Conservation (phyloP, 495 filamentous ascomycete genomes). For the Oidiodendron maius region DNA sequence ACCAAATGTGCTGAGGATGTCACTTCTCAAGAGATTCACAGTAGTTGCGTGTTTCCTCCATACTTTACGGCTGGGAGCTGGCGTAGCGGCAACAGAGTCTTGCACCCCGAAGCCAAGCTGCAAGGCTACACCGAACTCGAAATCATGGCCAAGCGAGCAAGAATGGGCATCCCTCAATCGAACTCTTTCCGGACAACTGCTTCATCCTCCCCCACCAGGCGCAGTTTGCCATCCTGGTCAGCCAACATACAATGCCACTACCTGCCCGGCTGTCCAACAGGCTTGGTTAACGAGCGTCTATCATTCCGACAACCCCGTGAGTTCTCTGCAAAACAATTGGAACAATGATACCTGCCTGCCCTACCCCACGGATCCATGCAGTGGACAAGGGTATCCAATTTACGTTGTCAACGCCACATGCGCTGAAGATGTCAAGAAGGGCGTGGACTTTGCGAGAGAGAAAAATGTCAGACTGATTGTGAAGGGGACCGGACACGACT, state of each 20-base stretch:
- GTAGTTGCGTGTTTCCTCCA: too few relatives aligned
- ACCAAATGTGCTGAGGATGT: too few relatives aligned
- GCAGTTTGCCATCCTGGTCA: conserved; percentile 46
- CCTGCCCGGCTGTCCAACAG: conserved; percentile 27
- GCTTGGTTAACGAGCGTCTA: conserved; percentile 24
- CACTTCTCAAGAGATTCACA: too few relatives aligned
- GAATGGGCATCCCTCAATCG: conserved; percentile 41
- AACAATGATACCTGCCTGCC: conserved; percentile 41
- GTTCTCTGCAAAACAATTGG: conserved; percentile 24
- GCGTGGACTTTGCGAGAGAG: conserved; percentile 37
- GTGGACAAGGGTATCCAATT: conserved; percentile 39
- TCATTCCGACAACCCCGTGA: conserved; percentile 9
- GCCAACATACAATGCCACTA: conserved; percentile 32
- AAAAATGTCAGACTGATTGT: conserved; percentile 56
- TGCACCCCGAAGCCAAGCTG: conserved; percentile 24
- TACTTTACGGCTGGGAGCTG: too few relatives aligned
- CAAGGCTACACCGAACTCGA: conserved; percentile 42
- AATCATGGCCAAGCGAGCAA: conserved; percentile 35
- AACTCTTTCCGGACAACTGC: conserved; percentile 38
- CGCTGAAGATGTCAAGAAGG: conserved; percentile 33
- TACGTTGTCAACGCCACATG: conserved; percentile 41
- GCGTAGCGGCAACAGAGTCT: background rate
- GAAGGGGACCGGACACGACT: conserved; percentile 58
- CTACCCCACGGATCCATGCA: conserved; percentile 24
- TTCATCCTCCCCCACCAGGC: conserved; percentile 43